A percentile compares a stretch with the other conserved stretches of the same genome.
These are phyloP conservation scores for Candida cerambycidarum DNA, from an alignment of 805 yeast species.

Conservation along the genomic window DNA sequence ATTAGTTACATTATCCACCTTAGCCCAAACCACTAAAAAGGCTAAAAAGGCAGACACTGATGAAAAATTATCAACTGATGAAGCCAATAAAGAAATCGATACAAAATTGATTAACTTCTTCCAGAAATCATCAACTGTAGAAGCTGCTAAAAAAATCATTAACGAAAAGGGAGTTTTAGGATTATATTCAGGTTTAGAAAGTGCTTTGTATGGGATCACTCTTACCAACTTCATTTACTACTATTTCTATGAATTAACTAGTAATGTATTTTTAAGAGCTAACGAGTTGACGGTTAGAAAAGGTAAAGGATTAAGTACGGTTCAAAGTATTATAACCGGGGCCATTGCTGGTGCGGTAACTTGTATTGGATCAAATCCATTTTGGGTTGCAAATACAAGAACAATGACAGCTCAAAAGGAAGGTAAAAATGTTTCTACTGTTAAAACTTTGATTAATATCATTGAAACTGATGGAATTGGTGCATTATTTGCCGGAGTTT, in stretches of 20 bases:
- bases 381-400: constrained; percentile 94
- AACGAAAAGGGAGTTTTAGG: constrained; percentile 64
- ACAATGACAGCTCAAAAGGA: constrained; percentile 60
- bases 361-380: constrained; percentile 78
- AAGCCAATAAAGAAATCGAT: constrained; percentile 1
- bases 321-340: constrained; percentile 73
- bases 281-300: constrained; percentile 23
- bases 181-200: constrained; percentile 81
- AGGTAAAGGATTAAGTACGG: constrained; percentile 50
- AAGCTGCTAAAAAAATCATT: constrained; percentile 43
- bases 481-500: constrained; percentile 78
- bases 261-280: constrained; percentile 43
- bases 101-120: constrained; percentile 8
- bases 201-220: constrained; percentile 83
- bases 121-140: constrained; percentile 15
- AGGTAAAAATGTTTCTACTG: constrained; percentile 35
- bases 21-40: constrained; percentile 70
- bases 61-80: constrained; percentile 7
- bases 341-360: constrained; percentile 87
- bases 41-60: constrained; percentile 19
- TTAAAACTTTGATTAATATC: constrained; percentile 60
- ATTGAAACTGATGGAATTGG: constrained; percentile 66
- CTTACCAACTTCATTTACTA: constrained; percentile 87
- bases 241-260: constrained; percentile 80
- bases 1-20: constrained; percentile 78